A percentile compares a stretch with the other conserved stretches of the same genome.
Evolutionary conservation across 2,329 filamentous ascomycete species (phyloP).

Genomic region (Uncinocarpus reesii): DNA sequence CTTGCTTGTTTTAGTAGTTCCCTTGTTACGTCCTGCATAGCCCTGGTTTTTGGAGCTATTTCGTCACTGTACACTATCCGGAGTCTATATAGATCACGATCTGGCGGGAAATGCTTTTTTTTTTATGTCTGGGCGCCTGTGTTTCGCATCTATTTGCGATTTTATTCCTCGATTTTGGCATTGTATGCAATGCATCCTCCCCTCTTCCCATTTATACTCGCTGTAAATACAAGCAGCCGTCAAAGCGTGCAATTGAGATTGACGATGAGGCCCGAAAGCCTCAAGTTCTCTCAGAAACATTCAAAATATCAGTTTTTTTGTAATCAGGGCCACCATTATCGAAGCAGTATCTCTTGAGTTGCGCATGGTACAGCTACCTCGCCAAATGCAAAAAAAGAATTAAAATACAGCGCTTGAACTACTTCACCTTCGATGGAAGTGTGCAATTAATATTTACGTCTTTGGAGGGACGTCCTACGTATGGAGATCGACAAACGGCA

Average conservation of each 20-base stretch:
- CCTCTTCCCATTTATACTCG: slow-evolving; percentile 8
- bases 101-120: slow-evolving; percentile 3
- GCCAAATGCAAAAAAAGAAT: background rate
- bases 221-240: slow-evolving; percentile 1
- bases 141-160: background rate
- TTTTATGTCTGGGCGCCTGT: background rate
- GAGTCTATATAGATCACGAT: slow-evolving; percentile 15
- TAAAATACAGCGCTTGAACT: background rate
- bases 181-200: slow-evolving; percentile 1
- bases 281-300: too few relatives aligned
- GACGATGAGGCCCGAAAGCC: background rate
- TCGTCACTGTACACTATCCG: slow-evolving; percentile 16
- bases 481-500: too few relatives aligned
- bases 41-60: slow-evolving; percentile 10
- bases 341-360: background rate
- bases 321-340: too few relatives aligned
- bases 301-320: too few relatives aligned
- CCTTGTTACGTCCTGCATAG: slow-evolving; percentile 8
- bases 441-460: too few relatives aligned
- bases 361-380: background rate
- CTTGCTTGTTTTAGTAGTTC: slow-evolving; percentile 10
- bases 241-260: background rate
- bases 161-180: background rate
- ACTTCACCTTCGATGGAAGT: too few relatives aligned
- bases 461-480: too few relatives aligned